phyloP scores from a whole-genome alignment of 139 green algal species.

The Chlorella sp. region DNA sequence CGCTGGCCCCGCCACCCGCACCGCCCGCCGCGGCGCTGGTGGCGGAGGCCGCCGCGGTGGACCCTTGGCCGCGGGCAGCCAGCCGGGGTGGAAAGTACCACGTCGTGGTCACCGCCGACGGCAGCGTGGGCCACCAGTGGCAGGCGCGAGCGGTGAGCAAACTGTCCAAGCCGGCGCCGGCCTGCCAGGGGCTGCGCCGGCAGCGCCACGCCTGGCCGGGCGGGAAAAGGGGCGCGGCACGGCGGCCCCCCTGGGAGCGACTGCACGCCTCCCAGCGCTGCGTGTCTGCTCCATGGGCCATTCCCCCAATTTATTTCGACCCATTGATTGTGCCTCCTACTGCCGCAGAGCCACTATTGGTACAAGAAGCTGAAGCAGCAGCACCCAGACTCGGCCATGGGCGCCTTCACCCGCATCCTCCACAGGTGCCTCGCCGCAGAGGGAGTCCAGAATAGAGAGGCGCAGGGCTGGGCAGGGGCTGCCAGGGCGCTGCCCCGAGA shows the following conservation, averaged over 20 bases:
- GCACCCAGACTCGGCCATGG: slow-evolving; percentile 57
- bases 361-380: slow-evolving; percentile 53
- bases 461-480: too few relatives aligned
- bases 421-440: too few relatives aligned
- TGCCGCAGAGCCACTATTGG: slow-evolving; percentile 56
- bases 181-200: background rate
- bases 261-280: too few relatives aligned
- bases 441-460: background rate
- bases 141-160: slow-evolving; percentile 52
- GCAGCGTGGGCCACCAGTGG: slow-evolving; percentile 53
- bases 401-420: slow-evolving; percentile 74
- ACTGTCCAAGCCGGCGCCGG: background rate
- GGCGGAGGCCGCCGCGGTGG: too few relatives aligned
- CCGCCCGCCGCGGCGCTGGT: too few relatives aligned
- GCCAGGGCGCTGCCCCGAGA: too few relatives aligned
- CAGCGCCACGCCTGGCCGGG: background rate
- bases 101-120: slow-evolving; percentile 34
- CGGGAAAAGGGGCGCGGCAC: too few relatives aligned
- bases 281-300: too few relatives aligned
- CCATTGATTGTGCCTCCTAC: background rate
- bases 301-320: too few relatives aligned
- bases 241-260: too few relatives aligned
- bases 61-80: too few relatives aligned
- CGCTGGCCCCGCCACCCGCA: too few relatives aligned
- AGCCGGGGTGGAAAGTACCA: slow-evolving; percentile 46